These are phyloP conservation scores for Plasmodium yoelii DNA, from an alignment of 169 alveolate species.

Conservation along the genomic window DNA sequence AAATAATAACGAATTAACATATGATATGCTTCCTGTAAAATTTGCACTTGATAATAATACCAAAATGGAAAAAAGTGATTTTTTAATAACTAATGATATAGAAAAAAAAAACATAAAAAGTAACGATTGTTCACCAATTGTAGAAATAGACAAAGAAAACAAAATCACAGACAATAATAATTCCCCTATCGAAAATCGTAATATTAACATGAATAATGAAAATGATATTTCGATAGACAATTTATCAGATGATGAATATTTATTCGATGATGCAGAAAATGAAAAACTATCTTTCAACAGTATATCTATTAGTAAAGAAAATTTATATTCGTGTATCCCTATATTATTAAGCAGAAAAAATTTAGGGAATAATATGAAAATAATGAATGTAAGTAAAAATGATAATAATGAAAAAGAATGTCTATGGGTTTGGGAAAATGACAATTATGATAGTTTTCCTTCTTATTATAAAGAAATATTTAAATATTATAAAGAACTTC, in stretches of 20 bases:
- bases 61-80: neutral
- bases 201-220: neutral
- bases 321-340: slow-evolving; percentile 47
- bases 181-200: slow-evolving; percentile 1
- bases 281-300: neutral
- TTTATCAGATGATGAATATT: slow-evolving; percentile 57
- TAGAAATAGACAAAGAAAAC: neutral
- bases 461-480: slow-evolving; percentile 60
- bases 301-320: slow-evolving; percentile 45
- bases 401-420: slow-evolving; percentile 75
- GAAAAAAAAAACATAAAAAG: neutral
- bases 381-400: slow-evolving; percentile 56
- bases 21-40: slow-evolving; percentile 33
- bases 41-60: slow-evolving; percentile 4
- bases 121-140: neutral
- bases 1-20: slow-evolving; percentile 47
- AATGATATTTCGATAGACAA: slow-evolving; percentile 26
- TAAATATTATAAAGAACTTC: slow-evolving; percentile 63
- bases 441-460: slow-evolving; percentile 69
- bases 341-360: slow-evolving; percentile 64
- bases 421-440: slow-evolving; percentile 77
- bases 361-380: slow-evolving; percentile 75
- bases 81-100: slow-evolving; percentile 2
- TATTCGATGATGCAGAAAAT: slow-evolving; percentile 42
- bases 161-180: neutral